Conservation (phyloP, 73 alveolate species). For the Breviolum minutum region DNA sequence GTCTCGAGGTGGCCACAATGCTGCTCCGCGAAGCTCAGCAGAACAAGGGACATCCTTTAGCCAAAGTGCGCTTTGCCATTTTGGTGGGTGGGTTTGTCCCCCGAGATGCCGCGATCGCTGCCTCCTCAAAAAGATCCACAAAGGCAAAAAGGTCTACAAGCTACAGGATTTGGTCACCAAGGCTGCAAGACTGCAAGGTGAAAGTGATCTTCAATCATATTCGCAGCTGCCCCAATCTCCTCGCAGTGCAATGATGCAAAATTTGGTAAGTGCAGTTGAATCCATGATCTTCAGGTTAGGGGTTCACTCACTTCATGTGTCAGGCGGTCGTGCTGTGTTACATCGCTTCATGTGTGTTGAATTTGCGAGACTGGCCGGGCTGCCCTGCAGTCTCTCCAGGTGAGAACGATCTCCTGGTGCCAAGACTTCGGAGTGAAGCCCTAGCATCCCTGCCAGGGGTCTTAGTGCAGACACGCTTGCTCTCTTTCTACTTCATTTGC, state of each 20-base stretch:
- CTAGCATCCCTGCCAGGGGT: conserved; percentile 44
- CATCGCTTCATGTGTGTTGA: not conserved
- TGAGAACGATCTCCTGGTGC: conserved; percentile 66
- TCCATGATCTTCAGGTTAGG: not conserved
- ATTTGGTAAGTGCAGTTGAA: not conserved
- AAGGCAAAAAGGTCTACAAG: no score
- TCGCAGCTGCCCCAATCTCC: not conserved
- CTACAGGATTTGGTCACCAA: not conserved
- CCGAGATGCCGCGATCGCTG: conserved; percentile 28
- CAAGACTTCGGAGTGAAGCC: conserved; percentile 65
- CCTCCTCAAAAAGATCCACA: not conserved
- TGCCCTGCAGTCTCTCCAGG: not conserved
- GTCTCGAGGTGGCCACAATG: conserved; percentile 44
- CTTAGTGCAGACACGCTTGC: not conserved
- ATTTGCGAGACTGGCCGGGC: not conserved
- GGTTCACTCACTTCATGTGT: conserved; percentile 39
- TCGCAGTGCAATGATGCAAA: not conserved
- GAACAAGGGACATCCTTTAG: conserved; percentile 38
- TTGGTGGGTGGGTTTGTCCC: conserved; percentile 90
- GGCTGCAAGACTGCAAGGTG: conserved; percentile 32
- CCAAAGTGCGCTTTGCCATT: conserved; percentile 35
- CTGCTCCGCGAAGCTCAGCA: conserved; percentile 76
- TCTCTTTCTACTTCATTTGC: no score
- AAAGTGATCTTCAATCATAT: not conserved
- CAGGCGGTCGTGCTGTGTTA: not conserved